Evolutionary conservation across 140 eudicot species (phyloP), one percentile per base, ranked within the genome.

Genomic region (Cichorium intybus): DNA sequence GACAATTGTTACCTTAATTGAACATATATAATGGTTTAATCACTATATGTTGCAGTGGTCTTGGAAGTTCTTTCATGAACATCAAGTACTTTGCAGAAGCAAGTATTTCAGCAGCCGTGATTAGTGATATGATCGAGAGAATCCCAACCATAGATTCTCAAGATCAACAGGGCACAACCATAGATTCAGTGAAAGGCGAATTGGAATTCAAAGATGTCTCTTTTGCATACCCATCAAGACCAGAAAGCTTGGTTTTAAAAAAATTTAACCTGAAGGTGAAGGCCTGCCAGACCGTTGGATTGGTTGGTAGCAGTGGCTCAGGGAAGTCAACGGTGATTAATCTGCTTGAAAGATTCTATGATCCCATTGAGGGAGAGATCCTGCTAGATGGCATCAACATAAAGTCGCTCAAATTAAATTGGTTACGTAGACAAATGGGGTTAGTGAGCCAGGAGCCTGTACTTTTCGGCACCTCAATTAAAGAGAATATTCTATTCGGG

Each of bases 241-340:
- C 81, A 4, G 77, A 74, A 23, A 62, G 26, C 49, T 43, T 51
- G 64, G 74, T 79, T 14, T 52, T 79, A 8, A 55, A 31, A 35
- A 56, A 41, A 7, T 74, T 79, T 31, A 66, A 56, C 49, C 77
- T 79, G 7, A 60, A 47, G 62, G 54, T 79, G 37, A 62, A 27
- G 15, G 60, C 84, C 0, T 51, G 73, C n/a, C 72, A 79, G 27
- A 68, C 77, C 4, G 54, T 73, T 46, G 84, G 76, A 50, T 27
- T 79, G 46, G 84, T 73, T 23, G 80, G 84, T 34, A 58, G 39
- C 24, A 79, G 84, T 18, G 84, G 84, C 17, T 79, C 80, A 17
- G 79, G 84, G 35, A 79, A 79, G 31, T 78, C 83, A 68, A 73
- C 84, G 1, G 69, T 79, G 22, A 68, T 73, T 22, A 47, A 58